Evolutionary conservation across 2,329 filamentous ascomycete genomes (phyloP), one percentile per base, ranked within the genome.

Genomic region (Fragosphaeria purpurea): DNA sequence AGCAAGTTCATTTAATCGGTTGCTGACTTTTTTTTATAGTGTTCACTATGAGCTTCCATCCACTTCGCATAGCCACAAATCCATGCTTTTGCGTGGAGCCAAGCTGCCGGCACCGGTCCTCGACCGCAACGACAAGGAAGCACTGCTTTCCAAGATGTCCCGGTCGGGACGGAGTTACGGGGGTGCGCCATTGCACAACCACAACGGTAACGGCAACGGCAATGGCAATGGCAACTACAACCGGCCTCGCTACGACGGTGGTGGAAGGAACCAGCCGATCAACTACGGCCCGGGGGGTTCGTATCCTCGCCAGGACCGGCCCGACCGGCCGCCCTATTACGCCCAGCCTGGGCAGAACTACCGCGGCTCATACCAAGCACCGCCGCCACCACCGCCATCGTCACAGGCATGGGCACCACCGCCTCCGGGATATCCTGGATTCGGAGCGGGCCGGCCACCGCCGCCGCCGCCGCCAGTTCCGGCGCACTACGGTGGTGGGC

Each of bases 31-130:
- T n/a, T 12, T 51, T 67, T 71, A 62, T 56, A 95, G 86, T 62
- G 89, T 97, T 9, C 73, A 86, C 61, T 98, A 94, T 63, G 81
- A 88, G 43, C 85, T 96, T 68, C 90, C 91, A 0, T 73, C 76
- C 41, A 80, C 80, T 13, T 74, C 73, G 8, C 78, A 87, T 59
- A 72, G 80, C 5, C 93, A 98, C 69, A 96, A 96, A 64, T 96
- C 90, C 6, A 94, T 95, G 86, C 77, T 98, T 11, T 75, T 98
- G 38, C 83, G 88, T 3, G 93, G 93, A 10, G 82, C 90, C 40
- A 82, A 84, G 59, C 75, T 90, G 51, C 80, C 86, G 5, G 69
- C 76, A 2, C 80, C 87, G 2, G 84, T 81, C 8, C 77, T 98
- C 1, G 85, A 86, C 51, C 76, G 79, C 37, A 79, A 77, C 52